phyloP scores from a whole-genome alignment of 441 rosid genomes.

The Mallotus japonicus region DNA sequence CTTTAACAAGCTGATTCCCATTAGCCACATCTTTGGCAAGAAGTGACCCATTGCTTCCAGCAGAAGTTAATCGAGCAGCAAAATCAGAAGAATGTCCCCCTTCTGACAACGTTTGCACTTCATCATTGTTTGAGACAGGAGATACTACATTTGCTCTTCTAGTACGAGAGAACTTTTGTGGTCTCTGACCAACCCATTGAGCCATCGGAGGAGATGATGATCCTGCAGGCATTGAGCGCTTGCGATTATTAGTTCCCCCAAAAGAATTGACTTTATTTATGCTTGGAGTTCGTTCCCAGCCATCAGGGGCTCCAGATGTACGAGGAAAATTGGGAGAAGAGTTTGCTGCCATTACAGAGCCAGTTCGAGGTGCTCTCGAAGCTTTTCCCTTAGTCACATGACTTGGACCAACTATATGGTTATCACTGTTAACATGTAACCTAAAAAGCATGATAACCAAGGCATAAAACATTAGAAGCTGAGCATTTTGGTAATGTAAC shows the following conservation, averaged over 20 bases:
- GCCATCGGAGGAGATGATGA: conserved; percentile 58
- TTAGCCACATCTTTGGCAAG: conserved; percentile 32
- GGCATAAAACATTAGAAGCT: conserved; percentile 15
- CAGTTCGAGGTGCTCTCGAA: conserved; percentile 50
- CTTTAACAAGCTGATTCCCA: conserved; percentile 37
- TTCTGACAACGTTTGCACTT: conserved; percentile 43
- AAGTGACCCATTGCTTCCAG: conserved; percentile 37
- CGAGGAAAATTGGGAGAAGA: conserved; percentile 43
- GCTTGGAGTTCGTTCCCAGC: conserved; percentile 43
- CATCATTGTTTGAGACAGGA: conserved; percentile 56
- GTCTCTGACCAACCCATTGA: conserved; percentile 68
- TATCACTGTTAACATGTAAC: conserved; percentile 41
- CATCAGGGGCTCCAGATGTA: conserved; percentile 36
- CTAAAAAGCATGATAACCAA: conserved; percentile 30
- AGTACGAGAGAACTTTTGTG: conserved; percentile 57
- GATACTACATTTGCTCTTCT: conserved; percentile 58
- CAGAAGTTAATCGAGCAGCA: conserved; percentile 34
- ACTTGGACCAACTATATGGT: conserved; percentile 34
- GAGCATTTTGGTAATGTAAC: neutral
- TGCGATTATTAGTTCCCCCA: conserved; percentile 43
- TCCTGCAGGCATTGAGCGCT: conserved; percentile 46
- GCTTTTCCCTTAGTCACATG: conserved; percentile 48
- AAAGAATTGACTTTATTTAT: conserved; percentile 36
- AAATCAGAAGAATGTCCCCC: conserved; percentile 40
- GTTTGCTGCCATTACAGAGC: conserved; percentile 37